Evolutionary conservation across 345 rosid species (phyloP), one percentile per base, ranked within the genome.

Genomic region (Atalantia buxifolia): DNA sequence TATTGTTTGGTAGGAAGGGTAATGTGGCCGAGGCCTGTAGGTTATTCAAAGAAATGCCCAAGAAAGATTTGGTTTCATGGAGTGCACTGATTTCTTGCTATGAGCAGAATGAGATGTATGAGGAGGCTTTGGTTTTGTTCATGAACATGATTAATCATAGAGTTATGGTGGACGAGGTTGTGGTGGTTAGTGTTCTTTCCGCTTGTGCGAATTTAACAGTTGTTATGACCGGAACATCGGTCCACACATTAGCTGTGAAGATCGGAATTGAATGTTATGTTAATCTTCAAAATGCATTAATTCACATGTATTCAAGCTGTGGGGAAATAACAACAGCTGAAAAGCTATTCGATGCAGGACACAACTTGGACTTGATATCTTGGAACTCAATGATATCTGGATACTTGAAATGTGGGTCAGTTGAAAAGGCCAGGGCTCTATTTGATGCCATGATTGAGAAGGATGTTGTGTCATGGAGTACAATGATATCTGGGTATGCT

Each of bases 341-440:
- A 71, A 85, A 71, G 27, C 76, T 90, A 77, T 90, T 90, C 25
- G 35, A 10, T 76, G 71, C 66, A 31, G 83, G 86, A 55, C 53
- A 71, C 64, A 72, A 76, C 30, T 69, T 85, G 81, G 89, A 90
- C 79, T 76, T 75, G 63, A 72, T 90, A 55, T 88, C 93, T 28
- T 90, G 93, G 91, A 90, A 88, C 76, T 88, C 93, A 36, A 88
- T 90, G 90, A 78, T 90, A 69, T 82, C 89, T n/a, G 93, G 90
- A 18, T 84, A 90, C 83, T 35, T 86, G 80, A 84, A 81, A 76
- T 78, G 83, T 28, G 83, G 87, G 7, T 81, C 76, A 53, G 22
- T 90, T 5, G 88, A 88, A 56, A 84, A 82, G 78, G 93, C 93
- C 1, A 77, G 80, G 81, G 77, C 70, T 75, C 79, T 90, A 69